A percentile compares a stretch with the other conserved stretches of the same genome.
These are phyloP conservation scores for Rhodomyrtus tomentosa DNA, from an alignment of 345 rosid genomes.

Conservation along the genomic window DNA sequence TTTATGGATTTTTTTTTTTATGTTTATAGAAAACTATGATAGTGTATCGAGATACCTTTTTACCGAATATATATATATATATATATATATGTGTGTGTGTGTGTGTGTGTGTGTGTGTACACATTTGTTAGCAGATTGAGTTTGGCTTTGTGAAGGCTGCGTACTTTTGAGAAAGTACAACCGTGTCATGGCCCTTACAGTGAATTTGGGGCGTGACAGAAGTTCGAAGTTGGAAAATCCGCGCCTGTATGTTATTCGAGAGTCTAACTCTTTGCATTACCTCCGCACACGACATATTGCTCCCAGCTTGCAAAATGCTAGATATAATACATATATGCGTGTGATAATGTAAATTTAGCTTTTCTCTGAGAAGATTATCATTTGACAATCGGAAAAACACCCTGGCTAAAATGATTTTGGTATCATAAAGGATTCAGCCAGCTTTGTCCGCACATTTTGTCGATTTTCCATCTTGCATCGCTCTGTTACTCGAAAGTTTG, in stretches of 20 bases:
- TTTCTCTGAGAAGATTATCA: background rate
- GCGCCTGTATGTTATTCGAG: background rate
- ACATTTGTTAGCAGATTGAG: no score
- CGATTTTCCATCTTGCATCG: background rate
- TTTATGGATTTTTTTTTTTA: no score
- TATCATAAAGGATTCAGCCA: background rate
- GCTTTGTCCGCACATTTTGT: background rate
- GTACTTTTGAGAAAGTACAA: no score
- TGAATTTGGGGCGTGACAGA: no score
- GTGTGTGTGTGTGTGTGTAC: no score
- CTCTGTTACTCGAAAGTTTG: background rate
- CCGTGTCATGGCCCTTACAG: no score
- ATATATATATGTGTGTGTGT: no score
- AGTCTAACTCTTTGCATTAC: background rate
- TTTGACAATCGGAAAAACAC: no score
- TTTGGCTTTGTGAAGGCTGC: no score
- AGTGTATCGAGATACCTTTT: no score
- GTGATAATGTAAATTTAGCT: background rate
- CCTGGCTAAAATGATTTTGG: background rate
- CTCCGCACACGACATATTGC: background rate
- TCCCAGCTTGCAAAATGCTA: background rate
- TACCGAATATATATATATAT: no score
- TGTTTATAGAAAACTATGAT: no score
- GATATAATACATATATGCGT: background rate
- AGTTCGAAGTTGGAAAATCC: background rate